Conservation (phyloP, 495 filamentous ascomycete species). For the Bacidia gigantensis region DNA sequence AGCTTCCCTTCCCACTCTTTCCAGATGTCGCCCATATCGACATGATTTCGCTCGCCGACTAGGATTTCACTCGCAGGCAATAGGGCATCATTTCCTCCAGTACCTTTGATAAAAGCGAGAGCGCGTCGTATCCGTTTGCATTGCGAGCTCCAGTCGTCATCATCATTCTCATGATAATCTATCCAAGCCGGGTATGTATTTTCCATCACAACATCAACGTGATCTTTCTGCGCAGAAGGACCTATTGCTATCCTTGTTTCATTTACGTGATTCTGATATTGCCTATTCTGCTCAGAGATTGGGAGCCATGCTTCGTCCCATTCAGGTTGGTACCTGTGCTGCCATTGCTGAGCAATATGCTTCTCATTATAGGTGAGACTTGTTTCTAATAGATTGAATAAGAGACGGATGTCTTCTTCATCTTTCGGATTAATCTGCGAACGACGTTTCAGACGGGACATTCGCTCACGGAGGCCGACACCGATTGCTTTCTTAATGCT, state of each 20-base stretch:
- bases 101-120: neutral
- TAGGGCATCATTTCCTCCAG: neutral
- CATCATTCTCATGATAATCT: neutral
- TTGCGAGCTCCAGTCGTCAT: neutral
- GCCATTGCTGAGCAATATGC: neutral
- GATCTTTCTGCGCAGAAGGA: neutral
- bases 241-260: neutral
- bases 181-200: neutral
- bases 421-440: no score
- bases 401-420: no score
- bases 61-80: neutral
- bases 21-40: neutral
- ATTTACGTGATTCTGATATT: neutral
- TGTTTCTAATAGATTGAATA: neutral
- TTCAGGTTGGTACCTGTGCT: neutral
- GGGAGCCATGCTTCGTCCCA: neutral
- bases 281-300: neutral
- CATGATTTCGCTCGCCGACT: neutral
- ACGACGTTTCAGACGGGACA: no score
- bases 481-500: no score
- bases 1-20: neutral
- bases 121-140: neutral
- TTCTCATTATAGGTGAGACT: neutral
- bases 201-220: neutral
- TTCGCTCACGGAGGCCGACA: no score